Evolutionary conservation across 148 eudicot species (phyloP).

Genomic region (Agrostemma githago): DNA sequence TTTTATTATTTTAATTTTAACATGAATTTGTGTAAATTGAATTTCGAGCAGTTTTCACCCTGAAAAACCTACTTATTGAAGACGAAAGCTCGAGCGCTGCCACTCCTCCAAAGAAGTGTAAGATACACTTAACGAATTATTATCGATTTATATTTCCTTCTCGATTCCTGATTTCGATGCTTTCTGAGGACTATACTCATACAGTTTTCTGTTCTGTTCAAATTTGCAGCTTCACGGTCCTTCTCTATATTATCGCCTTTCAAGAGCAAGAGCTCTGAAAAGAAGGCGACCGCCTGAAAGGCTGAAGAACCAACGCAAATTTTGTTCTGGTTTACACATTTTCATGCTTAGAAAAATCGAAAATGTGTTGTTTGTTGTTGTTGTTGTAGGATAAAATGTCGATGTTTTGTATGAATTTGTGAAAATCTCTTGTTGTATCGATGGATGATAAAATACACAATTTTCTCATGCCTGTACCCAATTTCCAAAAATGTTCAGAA

Average conservation of each 20-base stretch:
- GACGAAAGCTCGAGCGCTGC: constrained; percentile 48
- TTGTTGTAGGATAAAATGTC: not conserved
- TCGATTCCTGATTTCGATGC: not conserved
- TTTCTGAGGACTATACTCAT: not conserved
- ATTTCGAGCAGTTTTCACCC: constrained; percentile 44
- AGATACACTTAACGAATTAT: constrained; percentile 20
- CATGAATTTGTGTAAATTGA: too few species aligned
- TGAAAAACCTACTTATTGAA: constrained; percentile 73
- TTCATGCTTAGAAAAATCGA: not conserved
- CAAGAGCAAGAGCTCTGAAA: constrained; percentile 65
- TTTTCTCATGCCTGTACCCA: constrained; percentile 8
- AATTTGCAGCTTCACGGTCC: constrained; percentile 73
- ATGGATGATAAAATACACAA: not conserved
- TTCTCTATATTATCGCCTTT: constrained; percentile 84
- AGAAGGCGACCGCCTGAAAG: constrained; percentile 47
- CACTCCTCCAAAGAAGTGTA: constrained; percentile 66
- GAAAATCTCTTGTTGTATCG: constrained; percentile 15
- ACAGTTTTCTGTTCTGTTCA: constrained; percentile 4
- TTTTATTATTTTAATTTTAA: too few species aligned
- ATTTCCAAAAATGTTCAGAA: not conserved
- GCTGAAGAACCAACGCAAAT: constrained; percentile 2
- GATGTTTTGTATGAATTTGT: constrained; percentile 19
- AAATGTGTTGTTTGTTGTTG: not conserved
- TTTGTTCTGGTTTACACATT: constrained; percentile 7
- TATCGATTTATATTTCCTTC: not conserved